These are phyloP conservation scores for Hevea brasiliensis DNA, from an alignment of 345 rosid genomes.

Conservation along the genomic window DNA sequence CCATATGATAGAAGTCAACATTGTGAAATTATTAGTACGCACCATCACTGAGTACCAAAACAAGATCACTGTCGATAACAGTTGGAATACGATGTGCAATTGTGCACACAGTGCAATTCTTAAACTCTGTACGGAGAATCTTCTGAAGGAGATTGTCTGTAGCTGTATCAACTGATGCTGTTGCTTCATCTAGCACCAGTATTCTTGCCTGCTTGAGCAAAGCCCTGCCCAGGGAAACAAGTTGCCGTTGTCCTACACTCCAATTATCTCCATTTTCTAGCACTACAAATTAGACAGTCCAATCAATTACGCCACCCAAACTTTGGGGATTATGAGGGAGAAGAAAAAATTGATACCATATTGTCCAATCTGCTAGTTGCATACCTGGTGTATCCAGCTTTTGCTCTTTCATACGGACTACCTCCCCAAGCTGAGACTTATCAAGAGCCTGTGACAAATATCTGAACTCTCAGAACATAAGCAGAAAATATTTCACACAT, in stretches of 20 bases:
- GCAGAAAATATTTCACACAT: background rate
- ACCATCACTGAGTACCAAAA: conserved; percentile 97
- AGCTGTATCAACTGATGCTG: conserved; percentile 97
- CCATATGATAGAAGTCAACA: background rate
- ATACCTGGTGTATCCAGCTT: conserved; percentile 90
- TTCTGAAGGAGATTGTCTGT: conserved; percentile 95
- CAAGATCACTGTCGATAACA: conserved; percentile 94
- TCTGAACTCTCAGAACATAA: background rate
- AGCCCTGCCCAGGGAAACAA: conserved; percentile 89
- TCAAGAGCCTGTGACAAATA: conserved; percentile 72
- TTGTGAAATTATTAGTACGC: conserved; percentile 22
- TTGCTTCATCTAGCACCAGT: conserved; percentile 97
- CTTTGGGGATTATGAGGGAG: background rate
- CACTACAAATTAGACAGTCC: conserved; percentile 44
- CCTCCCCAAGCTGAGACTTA: conserved; percentile 90
- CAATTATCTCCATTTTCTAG: conserved; percentile 98
- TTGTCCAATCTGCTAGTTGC: conserved; percentile 17
- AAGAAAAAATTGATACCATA: background rate
- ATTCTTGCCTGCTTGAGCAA: conserved; percentile 88
- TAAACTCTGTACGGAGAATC: conserved; percentile 88
- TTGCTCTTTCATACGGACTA: conserved; percentile 76
- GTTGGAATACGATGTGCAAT: conserved; percentile 99
- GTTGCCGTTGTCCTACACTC: conserved; percentile 99
- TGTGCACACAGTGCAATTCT: conserved; percentile 92
- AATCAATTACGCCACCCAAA: conserved; percentile 8